Evolutionary conservation across 805 yeast genomes (phyloP).

Genomic region (Ogataea philodendri): DNA sequence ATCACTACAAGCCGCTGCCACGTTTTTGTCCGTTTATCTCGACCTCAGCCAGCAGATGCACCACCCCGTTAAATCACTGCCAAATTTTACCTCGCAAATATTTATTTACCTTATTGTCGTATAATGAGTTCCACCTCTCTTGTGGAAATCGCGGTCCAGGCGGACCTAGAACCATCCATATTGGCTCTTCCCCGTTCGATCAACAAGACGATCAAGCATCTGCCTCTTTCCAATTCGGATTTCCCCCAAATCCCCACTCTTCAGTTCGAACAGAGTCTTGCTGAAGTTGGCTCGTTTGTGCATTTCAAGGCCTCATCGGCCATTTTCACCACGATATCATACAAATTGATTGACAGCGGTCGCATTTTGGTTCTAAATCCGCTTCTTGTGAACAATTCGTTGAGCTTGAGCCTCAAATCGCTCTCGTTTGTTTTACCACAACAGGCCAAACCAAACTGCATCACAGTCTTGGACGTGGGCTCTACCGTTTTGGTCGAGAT

Average conservation of each 20-base stretch:
- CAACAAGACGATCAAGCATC: constrained; percentile 16
- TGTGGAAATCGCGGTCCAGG: constrained; percentile 7
- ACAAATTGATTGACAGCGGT: constrained; percentile 16
- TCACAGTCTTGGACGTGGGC: constrained; percentile 33
- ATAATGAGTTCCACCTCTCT: constrained; percentile 4
- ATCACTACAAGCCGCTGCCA: too few species aligned
- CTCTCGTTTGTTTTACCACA: constrained; percentile 42
- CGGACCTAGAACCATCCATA: constrained; percentile 3
- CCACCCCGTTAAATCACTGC: too few species aligned
- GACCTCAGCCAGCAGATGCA: too few species aligned
- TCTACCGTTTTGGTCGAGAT: constrained; percentile 48
- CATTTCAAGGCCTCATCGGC: constrained; percentile 12
- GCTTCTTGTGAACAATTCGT: constrained; percentile 35
- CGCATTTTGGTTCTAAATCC: constrained; percentile 37
- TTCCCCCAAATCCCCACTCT: constrained; percentile 8
- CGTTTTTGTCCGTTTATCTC: too few species aligned
- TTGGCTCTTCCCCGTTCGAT: constrained; percentile 10
- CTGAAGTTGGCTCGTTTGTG: constrained; percentile 17
- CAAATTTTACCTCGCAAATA: too few species aligned
- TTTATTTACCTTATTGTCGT: constrained; percentile 3
- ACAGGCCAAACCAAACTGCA: constrained; percentile 35
- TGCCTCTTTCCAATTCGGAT: constrained; percentile 7
- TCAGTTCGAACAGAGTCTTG: constrained; percentile 12
- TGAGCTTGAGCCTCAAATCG: constrained; percentile 36
- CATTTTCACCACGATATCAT: constrained; percentile 15